phyloP scores from a whole-genome alignment of 306 rosid species.

The Albizia julibrissin region DNA sequence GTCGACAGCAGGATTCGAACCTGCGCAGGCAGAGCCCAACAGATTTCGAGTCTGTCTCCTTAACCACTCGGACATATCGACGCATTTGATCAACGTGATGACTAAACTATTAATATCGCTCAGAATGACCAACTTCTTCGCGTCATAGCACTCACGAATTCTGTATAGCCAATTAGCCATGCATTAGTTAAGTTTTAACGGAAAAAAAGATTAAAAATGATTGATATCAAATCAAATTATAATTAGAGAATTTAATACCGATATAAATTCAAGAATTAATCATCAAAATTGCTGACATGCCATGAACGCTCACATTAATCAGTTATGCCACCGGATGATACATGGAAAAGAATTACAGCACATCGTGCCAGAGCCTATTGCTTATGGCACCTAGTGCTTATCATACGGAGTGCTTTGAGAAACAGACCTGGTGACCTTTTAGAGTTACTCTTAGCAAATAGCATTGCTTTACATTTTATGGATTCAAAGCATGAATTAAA shows the following conservation, averaged over 20 bases:
- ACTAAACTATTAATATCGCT: too few relatives aligned
- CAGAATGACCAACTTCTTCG: too few relatives aligned
- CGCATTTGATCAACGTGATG: neutral
- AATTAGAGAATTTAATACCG: too few relatives aligned
- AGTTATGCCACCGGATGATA: too few relatives aligned
- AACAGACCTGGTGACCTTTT: neutral
- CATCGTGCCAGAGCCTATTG: too few relatives aligned
- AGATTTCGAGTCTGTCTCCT: conserved; percentile 59
- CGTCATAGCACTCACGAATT: too few relatives aligned
- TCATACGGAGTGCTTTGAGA: neutral
- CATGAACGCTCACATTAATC: neutral
- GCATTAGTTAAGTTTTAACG: too few relatives aligned
- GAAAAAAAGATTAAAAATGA: too few relatives aligned
- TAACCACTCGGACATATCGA: conserved; percentile 59
- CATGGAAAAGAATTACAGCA: too few relatives aligned
- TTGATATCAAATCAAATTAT: too few relatives aligned
- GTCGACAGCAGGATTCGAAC: conserved; percentile 60
- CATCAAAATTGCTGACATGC: neutral
- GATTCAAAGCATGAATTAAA: neutral
- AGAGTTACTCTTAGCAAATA: neutral
- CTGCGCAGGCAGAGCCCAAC: conserved; percentile 51
- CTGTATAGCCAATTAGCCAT: too few relatives aligned
- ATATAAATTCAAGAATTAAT: neutral
- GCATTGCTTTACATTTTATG: neutral
- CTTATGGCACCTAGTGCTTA: too few relatives aligned